Conservation (phyloP, 805 yeast genomes). For the Clavispora santaluciae region DNA sequence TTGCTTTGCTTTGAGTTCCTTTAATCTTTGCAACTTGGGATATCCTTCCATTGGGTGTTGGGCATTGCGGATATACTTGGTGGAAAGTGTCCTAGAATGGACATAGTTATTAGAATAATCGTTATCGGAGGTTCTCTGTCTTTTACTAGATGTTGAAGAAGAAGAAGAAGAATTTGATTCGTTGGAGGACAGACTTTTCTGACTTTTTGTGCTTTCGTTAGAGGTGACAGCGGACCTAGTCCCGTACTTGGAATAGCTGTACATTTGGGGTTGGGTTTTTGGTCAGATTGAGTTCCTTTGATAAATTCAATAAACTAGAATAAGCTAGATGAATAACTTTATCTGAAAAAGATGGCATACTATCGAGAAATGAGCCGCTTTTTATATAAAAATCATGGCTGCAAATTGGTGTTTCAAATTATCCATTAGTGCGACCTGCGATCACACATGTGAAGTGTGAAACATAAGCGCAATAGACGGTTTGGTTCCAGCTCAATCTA, state of each 20-base stretch:
- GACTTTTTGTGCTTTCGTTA: constrained; percentile 6
- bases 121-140: constrained; percentile 40
- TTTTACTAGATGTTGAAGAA: neutral
- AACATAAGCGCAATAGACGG: too few relatives aligned
- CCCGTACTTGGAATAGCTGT: constrained; percentile 16
- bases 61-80: constrained; percentile 59
- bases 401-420: too few relatives aligned
- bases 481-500: too few relatives aligned
- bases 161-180: neutral
- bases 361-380: too few relatives aligned
- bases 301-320: too few relatives aligned
- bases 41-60: constrained; percentile 73
- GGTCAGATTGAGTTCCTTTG: too few relatives aligned
- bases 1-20: constrained; percentile 60
- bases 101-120: constrained; percentile 71
- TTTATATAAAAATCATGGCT: too few relatives aligned
- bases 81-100: constrained; percentile 60
- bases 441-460: too few relatives aligned
- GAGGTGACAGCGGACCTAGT: constrained; percentile 9
- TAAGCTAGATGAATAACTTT: too few relatives aligned
- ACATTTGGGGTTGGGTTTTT: constrained; percentile 10
- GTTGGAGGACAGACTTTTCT: constrained; percentile 1
- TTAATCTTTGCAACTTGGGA: constrained; percentile 71
- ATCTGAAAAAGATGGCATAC: too few relatives aligned
- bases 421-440: too few relatives aligned